Evolutionary conservation across 2,329 filamentous ascomycete genomes (phyloP).

Genomic region (Xylariaceae sp.): DNA sequence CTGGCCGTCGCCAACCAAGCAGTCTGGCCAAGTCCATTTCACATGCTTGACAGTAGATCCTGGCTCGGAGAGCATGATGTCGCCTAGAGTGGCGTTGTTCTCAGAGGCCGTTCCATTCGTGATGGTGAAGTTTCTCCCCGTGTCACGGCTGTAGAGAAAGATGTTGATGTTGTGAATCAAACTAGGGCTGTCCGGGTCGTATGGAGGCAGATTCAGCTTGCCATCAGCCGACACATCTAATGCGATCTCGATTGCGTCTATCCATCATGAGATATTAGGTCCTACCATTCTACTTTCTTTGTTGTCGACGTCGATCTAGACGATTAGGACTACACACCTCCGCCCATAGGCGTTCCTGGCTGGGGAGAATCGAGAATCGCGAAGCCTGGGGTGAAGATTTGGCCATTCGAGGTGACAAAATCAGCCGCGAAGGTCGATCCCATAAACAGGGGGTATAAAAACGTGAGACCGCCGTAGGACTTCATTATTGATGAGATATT

Average conservation of each 20-base stretch:
- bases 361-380: constrained; percentile 62
- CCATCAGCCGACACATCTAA: constrained; percentile 64
- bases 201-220: constrained; percentile 54
- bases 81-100: constrained; percentile 50
- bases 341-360: constrained; percentile 58
- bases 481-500: constrained; percentile 18
- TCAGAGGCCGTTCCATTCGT: constrained; percentile 54
- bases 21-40: constrained; percentile 67
- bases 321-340: constrained; percentile 41
- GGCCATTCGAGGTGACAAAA: constrained; percentile 58
- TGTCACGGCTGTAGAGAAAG: constrained; percentile 61
- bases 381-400: constrained; percentile 65
- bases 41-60: constrained; percentile 69
- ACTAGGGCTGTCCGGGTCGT: constrained; percentile 48
- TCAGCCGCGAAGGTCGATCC: constrained; percentile 33
- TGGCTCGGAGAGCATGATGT: constrained; percentile 59
- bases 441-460: constrained; percentile 29
- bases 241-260: constrained; percentile 56
- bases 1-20: constrained; percentile 57
- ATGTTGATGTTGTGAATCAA: constrained; percentile 60
- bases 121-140: constrained; percentile 62
- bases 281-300: neutral
- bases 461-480: constrained; percentile 13
- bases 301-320: constrained; percentile 5
- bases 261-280: constrained; percentile 24